phyloP scores from a whole-genome alignment of 2,329 filamentous ascomycete genomes.

The Mycosphaerelloides madeirae region DNA sequence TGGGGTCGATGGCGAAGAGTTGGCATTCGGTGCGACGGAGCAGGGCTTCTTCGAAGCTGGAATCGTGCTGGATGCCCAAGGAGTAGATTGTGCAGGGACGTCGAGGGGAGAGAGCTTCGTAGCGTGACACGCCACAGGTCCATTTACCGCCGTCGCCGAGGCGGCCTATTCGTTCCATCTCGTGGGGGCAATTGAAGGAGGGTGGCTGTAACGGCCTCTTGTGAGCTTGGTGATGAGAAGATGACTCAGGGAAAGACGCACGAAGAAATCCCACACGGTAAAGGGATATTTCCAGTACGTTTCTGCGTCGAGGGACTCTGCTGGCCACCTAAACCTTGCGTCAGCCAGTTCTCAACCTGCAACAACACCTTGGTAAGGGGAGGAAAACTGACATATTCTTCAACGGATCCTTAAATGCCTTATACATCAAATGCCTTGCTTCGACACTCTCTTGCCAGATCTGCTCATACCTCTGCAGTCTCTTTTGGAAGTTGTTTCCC shows the following conservation, averaged over 20 bases:
- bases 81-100: conserved; percentile 33
- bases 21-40: conserved; percentile 27
- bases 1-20: conserved; percentile 38
- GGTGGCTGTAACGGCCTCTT: conserved; percentile 25
- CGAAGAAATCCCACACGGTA: not conserved
- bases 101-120: conserved; percentile 18
- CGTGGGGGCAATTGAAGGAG: conserved; percentile 39
- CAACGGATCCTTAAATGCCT: no score
- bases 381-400: no score
- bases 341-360: not conserved
- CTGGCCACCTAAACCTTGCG: not conserved
- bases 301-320: not conserved
- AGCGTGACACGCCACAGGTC: conserved; percentile 36
- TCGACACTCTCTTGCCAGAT: not conserved
- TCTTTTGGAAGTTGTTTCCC: not conserved
- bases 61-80: conserved; percentile 38
- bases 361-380: no score
- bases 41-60: conserved; percentile 38
- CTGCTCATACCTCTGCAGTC: not conserved
- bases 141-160: conserved; percentile 42
- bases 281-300: not conserved
- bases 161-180: conserved; percentile 38
- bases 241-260: not conserved
- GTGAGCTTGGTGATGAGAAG: not conserved
- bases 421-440: not conserved